phyloP scores from a whole-genome alignment of 2,329 filamentous ascomycete species.

The Diaporthe sp. region DNA sequence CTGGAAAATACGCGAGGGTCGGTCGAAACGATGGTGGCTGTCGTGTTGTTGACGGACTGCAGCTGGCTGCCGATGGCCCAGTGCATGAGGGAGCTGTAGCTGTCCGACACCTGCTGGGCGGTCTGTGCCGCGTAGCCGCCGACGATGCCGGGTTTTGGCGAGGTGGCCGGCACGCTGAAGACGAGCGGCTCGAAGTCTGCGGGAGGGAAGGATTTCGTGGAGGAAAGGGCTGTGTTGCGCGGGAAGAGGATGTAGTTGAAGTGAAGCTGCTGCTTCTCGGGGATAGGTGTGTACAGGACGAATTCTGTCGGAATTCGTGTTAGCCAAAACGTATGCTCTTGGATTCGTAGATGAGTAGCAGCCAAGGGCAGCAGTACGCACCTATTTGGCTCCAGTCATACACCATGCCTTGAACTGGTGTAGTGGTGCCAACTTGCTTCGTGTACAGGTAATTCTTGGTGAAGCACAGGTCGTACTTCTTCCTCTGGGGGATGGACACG shows the following conservation, averaged over 20 bases:
- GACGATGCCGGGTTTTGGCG: constrained; percentile 73
- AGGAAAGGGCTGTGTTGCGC: constrained; percentile 59
- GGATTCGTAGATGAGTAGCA: neutral
- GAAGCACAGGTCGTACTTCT: constrained; percentile 77
- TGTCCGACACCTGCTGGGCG: constrained; percentile 70
- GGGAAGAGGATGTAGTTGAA: constrained; percentile 77
- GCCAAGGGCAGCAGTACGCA: no score
- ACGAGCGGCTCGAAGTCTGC: constrained; percentile 70
- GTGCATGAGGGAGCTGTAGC: constrained; percentile 70
- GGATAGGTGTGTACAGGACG: constrained; percentile 74
- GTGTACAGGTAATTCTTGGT: constrained; percentile 73
- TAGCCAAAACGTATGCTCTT: neutral
- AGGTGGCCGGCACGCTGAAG: constrained; percentile 72
- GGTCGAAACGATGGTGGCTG: constrained; percentile 64
- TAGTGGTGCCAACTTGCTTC: constrained; percentile 64
- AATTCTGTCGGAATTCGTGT: constrained; percentile 60
- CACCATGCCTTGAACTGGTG: constrained; percentile 66
- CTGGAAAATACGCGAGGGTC: constrained; percentile 72
- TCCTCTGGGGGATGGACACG: constrained; percentile 76
- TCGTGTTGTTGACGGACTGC: constrained; percentile 60
- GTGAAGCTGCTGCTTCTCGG: constrained; percentile 75
- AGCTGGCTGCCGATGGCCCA: constrained; percentile 71
- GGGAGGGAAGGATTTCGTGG: constrained; percentile 49
- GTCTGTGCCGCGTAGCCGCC: constrained; percentile 63
- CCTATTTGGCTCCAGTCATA: constrained; percentile 75